These are phyloP conservation scores for Corniculantispora saksenae DNA, from an alignment of 2,329 filamentous ascomycete genomes.

Conservation along the genomic window DNA sequence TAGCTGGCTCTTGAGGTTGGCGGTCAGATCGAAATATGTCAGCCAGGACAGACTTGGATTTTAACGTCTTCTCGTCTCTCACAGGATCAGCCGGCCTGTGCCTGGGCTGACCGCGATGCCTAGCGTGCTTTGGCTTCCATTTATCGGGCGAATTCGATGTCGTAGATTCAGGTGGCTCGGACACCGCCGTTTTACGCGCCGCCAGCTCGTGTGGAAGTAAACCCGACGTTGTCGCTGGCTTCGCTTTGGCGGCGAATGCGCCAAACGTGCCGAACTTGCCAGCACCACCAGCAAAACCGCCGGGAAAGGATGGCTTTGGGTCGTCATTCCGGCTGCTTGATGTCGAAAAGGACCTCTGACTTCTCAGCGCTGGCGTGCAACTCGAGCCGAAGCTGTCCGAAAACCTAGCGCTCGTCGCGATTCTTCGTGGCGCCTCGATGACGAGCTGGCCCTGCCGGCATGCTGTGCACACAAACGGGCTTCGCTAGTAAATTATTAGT, in stretches of 20 bases:
- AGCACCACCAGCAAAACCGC: slow-evolving; percentile 25
- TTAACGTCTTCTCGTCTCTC: slow-evolving; percentile 8
- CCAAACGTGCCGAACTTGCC: slow-evolving; percentile 28
- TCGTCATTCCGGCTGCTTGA: slow-evolving; percentile 24
- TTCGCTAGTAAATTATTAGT: slow-evolving; percentile 17
- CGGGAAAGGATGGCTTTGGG: slow-evolving; percentile 26
- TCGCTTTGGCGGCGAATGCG: slow-evolving; percentile 26
- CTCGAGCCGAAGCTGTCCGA: background rate
- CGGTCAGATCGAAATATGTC: slow-evolving; percentile 30
- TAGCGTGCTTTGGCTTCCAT: background rate
- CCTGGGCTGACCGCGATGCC: background rate
- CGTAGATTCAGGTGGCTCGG: slow-evolving; percentile 20
- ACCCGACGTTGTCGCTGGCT: slow-evolving; percentile 22
- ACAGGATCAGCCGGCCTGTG: slow-evolving; percentile 10
- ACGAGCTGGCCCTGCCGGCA: slow-evolving; percentile 5
- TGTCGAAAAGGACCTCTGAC: slow-evolving; percentile 30
- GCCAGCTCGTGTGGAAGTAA: slow-evolving; percentile 42
- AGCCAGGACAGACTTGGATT: slow-evolving; percentile 33
- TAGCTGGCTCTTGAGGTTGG: slow-evolving; percentile 16
- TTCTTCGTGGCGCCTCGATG: background rate
- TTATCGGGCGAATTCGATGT: slow-evolving; percentile 3
- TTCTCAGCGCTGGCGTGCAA: background rate
- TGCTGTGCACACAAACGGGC: slow-evolving; percentile 42
- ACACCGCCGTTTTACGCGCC: slow-evolving; percentile 31
- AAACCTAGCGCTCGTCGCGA: background rate